Percentiles rank a stretch among this genome's conserved stretches.
Conservation (phyloP, 2,329 filamentous ascomycete species). For the Sclerotinia subarctica region DNA sequence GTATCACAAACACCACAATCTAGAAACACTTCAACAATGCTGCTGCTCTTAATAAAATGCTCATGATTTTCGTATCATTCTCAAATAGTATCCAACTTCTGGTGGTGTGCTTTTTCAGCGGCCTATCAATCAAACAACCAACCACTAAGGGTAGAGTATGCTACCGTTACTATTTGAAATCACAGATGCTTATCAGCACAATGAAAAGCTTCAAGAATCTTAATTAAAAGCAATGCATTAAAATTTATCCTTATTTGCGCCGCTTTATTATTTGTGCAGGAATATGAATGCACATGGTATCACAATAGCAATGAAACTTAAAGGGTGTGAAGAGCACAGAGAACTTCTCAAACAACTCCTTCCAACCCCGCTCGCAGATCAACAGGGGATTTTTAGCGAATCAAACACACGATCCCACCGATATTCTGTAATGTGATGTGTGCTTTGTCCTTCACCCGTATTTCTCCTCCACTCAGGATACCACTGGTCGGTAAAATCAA, state of each 20-base stretch:
- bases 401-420: neutral
- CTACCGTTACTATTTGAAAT: no score
- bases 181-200: no score
- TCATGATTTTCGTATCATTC: neutral
- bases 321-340: neutral
- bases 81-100: neutral
- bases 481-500: neutral
- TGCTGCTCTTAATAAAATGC: neutral
- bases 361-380: neutral
- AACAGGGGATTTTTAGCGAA: neutral
- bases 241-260: neutral
- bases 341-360: neutral
- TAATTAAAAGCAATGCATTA: neutral
- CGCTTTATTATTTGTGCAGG: neutral
- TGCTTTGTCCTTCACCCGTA: neutral
- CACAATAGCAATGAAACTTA: neutral
- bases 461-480: neutral
- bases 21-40: neutral
- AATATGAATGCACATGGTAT: neutral
- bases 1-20: neutral
- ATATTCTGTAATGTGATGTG: neutral
- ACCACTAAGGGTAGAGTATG: no score
- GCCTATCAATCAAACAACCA: no score
- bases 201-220: no score
- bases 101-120: no score